Percentiles rank a stretch among this genome's conserved stretches.
phyloP scores from a whole-genome alignment of 257 asterid species.

The Euphrasia confusa region DNA sequence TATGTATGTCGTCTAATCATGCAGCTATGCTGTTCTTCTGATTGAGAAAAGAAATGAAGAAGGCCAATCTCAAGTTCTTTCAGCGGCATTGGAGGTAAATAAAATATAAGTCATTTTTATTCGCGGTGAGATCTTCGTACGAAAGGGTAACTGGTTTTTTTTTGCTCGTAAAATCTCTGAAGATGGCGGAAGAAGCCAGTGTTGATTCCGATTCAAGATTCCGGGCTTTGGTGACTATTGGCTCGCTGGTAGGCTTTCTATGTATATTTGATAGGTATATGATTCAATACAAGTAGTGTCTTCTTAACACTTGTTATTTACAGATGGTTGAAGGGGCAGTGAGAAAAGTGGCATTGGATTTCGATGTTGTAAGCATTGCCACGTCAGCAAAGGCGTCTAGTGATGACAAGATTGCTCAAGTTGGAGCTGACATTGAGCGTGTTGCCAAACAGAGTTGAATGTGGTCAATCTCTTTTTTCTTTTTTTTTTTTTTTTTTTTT shows the following conservation, averaged over 20 bases:
- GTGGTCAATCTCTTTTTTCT: too few relatives aligned
- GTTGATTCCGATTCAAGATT: conserved; percentile 67
- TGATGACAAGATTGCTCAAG: conserved; percentile 76
- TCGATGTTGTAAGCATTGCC: conserved; percentile 71
- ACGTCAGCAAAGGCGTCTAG: conserved; percentile 70
- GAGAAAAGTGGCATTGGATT: conserved; percentile 72
- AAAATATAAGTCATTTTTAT: too few relatives aligned
- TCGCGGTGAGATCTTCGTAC: too few relatives aligned
- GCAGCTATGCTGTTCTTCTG: conserved; percentile 90
- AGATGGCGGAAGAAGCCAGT: conserved; percentile 88
- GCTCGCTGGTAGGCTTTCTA: conserved; percentile 67
- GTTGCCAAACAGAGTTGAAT: conserved; percentile 36
- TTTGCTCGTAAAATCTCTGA: not conserved
- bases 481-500: too few relatives aligned
- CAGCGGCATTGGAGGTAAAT: conserved; percentile 92
- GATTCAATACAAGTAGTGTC: too few relatives aligned
- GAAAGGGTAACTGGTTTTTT: too few relatives aligned
- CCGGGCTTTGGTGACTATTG: conserved; percentile 92
- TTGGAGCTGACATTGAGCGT: conserved; percentile 82
- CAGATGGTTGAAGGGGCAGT: conserved; percentile 93
- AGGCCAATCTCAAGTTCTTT: conserved; percentile 96
- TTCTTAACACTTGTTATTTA: not conserved
- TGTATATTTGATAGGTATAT: not conserved
- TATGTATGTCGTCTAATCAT: conserved; percentile 20
- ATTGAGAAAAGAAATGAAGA: conserved; percentile 81